A percentile compares a stretch with the other conserved stretches of the same genome.
phyloP scores from a whole-genome alignment of 768 basidiomycete genomes.

The Mycena kentingensis region DNA sequence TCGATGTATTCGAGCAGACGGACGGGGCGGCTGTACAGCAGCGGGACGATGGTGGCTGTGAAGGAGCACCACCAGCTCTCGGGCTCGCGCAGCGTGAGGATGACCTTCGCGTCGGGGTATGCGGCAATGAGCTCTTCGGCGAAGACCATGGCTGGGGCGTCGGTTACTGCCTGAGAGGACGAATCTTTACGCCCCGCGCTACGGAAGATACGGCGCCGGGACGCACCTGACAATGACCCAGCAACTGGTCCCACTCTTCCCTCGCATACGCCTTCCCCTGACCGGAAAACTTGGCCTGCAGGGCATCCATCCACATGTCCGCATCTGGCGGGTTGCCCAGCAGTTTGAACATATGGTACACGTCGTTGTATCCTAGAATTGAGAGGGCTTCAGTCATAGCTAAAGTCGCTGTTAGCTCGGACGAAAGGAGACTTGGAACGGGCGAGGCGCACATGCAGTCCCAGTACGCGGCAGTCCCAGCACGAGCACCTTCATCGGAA shows the following conservation, averaged over 20 bases:
- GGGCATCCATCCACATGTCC: conserved; percentile 2
- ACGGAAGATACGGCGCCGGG: too few relatives aligned
- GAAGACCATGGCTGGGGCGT: too few relatives aligned
- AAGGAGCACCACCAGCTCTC: too few relatives aligned
- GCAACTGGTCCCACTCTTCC: conserved; percentile 6
- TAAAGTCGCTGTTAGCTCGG: background rate
- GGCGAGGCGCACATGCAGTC: background rate
- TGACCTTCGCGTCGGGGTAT: too few relatives aligned
- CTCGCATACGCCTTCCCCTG: conserved; percentile 1
- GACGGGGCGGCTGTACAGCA: too few relatives aligned
- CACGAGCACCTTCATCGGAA: conserved; percentile 5
- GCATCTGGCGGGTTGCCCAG: background rate
- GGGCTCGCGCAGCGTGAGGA: too few relatives aligned
- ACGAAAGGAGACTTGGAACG: background rate
- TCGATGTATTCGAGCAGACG: too few relatives aligned
- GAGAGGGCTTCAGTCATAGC: background rate
- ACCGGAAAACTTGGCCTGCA: conserved; percentile 3
- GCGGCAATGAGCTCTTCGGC: too few relatives aligned
- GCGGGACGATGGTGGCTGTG: too few relatives aligned
- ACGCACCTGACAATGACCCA: conserved; percentile 3
- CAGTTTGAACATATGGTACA: background rate
- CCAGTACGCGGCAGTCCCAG: conserved; percentile 1
- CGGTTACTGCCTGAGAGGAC: too few relatives aligned
- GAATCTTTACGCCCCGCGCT: too few relatives aligned
- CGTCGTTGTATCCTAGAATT: conserved; percentile 3